Evolutionary conservation across 2,329 filamentous ascomycete species (phyloP).

Genomic region (Leptodontidium sp.): DNA sequence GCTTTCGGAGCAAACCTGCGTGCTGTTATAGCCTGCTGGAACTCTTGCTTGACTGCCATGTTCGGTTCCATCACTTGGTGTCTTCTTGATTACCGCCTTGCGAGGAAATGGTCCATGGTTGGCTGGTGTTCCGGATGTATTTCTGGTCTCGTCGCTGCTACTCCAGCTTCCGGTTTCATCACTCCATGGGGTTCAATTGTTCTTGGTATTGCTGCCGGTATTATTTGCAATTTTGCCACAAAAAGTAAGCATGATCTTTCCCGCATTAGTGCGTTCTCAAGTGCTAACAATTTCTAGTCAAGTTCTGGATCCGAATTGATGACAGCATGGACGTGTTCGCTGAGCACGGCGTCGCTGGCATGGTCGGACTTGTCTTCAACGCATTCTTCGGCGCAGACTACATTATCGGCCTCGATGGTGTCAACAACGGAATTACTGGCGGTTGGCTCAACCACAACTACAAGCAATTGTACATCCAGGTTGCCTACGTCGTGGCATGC

Average conservation of each 20-base stretch:
- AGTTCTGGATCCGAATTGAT: slow-evolving; percentile 67
- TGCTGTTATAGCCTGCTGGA: slow-evolving; percentile 97
- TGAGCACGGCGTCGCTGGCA: slow-evolving; percentile 74
- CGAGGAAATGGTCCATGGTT: slow-evolving; percentile 60
- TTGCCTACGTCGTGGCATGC: slow-evolving; percentile 76
- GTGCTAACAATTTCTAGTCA: slow-evolving; percentile 40
- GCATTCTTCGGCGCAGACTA: slow-evolving; percentile 74
- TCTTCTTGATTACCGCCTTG: slow-evolving; percentile 89
- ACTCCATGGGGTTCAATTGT: slow-evolving; percentile 72
- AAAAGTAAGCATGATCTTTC: slow-evolving; percentile 54
- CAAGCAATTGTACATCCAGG: slow-evolving; percentile 78
- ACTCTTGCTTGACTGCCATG: slow-evolving; percentile 81
- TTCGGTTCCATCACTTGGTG: slow-evolving; percentile 95
- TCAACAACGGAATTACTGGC: slow-evolving; percentile 72
- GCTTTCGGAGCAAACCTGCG: slow-evolving; percentile 93
- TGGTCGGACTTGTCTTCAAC: slow-evolving; percentile 77
- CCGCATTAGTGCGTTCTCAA: background rate
- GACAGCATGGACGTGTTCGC: slow-evolving; percentile 77
- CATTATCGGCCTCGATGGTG: slow-evolving; percentile 78
- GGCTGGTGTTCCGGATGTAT: slow-evolving; percentile 78
- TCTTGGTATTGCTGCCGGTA: slow-evolving; percentile 71
- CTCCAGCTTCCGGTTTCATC: slow-evolving; percentile 73
- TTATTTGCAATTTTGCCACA: slow-evolving; percentile 73
- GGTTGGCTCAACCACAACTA: slow-evolving; percentile 82
- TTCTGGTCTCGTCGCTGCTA: slow-evolving; percentile 74